phyloP scores from a whole-genome alignment of 768 basidiomycete species.

The Auricularia heimuer region DNA sequence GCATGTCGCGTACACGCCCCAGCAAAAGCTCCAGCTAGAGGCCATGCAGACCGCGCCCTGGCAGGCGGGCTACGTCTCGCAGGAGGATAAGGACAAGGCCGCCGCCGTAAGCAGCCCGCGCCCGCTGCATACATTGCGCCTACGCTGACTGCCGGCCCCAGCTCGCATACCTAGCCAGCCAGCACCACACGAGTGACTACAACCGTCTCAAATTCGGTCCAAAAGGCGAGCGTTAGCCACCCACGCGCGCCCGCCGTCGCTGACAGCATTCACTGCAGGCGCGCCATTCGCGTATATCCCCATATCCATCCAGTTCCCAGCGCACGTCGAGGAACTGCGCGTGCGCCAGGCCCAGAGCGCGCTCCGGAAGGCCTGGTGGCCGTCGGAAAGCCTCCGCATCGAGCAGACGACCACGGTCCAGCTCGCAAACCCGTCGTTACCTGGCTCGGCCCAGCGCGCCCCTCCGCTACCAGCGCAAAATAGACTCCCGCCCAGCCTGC shows the following conservation, averaged over 20 bases:
- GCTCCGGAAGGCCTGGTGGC: conserved; percentile 41
- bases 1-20: background rate
- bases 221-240: conserved; percentile 16
- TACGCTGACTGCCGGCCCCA: conserved; percentile 12
- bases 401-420: background rate
- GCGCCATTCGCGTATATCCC: conserved; percentile 50
- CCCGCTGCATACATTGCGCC: background rate
- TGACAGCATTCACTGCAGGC: conserved; percentile 29
- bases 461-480: background rate
- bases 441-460: background rate
- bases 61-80: background rate
- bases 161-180: conserved; percentile 55
- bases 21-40: background rate
- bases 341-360: conserved; percentile 36
- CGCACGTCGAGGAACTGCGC: conserved; percentile 43
- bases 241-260: background rate
- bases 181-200: conserved; percentile 66
- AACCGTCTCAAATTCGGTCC: conserved; percentile 57
- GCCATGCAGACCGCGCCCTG: conserved; percentile 2
- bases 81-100: conserved; percentile 6
- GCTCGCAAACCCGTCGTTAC: background rate
- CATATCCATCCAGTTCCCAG: conserved; percentile 51
- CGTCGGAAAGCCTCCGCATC: conserved; percentile 16
- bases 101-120: background rate
- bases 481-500: background rate